Evolutionary conservation across 225 moss, liverwort and hornwort species (phyloP).

Genomic region (Polytrichum formosum): DNA sequence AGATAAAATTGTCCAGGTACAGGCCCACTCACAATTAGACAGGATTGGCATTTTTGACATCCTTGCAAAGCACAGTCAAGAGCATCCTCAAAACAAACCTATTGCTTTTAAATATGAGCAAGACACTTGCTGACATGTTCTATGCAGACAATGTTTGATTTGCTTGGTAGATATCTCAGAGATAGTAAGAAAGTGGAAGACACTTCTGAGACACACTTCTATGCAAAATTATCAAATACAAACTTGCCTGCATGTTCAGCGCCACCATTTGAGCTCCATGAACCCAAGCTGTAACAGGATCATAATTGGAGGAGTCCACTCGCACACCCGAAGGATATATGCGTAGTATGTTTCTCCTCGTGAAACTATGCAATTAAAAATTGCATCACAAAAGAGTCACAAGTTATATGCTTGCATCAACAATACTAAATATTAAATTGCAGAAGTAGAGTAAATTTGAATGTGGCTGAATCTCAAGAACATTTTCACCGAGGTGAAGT

Average conservation of each 20-base stretch:
- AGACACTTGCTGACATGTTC: background rate
- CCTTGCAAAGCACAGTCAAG: background rate
- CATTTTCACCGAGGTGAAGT: too few relatives aligned
- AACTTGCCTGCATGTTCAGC: slow-evolving; percentile 76
- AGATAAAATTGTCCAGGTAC: background rate
- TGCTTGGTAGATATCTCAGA: background rate
- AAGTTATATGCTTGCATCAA: too few relatives aligned
- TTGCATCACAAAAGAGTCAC: too few relatives aligned
- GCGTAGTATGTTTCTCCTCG: slow-evolving; percentile 72
- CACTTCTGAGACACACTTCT: background rate
- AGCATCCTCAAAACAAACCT: background rate
- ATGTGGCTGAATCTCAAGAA: too few relatives aligned
- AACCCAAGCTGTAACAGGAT: slow-evolving; percentile 70
- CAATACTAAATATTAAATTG: too few relatives aligned
- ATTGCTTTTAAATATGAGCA: background rate
- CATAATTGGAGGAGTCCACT: slow-evolving; percentile 87
- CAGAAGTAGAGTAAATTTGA: too few relatives aligned
- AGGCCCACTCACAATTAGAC: background rate
- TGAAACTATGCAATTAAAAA: slow-evolving; percentile 46
- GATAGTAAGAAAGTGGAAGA: background rate
- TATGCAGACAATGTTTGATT: background rate
- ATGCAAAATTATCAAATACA: background rate
- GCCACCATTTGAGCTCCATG: slow-evolving; percentile 99
- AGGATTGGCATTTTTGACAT: background rate
- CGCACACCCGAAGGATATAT: slow-evolving; percentile 82